Base-by-base conservation (phyloP, 75 land plant species). In the Cunninghamia lanceolata region DNA sequence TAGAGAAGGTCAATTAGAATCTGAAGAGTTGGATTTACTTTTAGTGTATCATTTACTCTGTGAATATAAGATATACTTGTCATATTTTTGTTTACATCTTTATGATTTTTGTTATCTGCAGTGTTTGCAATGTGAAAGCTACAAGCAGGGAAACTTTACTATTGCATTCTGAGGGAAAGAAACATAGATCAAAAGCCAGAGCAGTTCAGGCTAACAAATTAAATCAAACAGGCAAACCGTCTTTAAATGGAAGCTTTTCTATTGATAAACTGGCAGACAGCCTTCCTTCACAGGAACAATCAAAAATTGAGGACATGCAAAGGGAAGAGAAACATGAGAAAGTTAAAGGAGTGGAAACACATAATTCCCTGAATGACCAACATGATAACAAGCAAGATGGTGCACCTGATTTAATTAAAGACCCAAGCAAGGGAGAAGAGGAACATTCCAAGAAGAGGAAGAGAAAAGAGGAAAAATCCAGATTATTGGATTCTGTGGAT, bases 101-200 rank as follows among this genome's bases (percentile, higher is more conserved):
- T 28, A 59, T 1, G 85, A 53, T 74, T 25, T 19, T 59, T 2
- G 39, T 53, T 84, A 3, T 87, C 38, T 88, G 47, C 88, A 97
- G 97, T 71, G 88, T 97, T 13, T 97, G 99, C 89, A 94, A 97
- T 78, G 94, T 94, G 32, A 89, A 88, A 30, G 92, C 95, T 52
- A 95, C 98, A 82, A 95, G 99, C 87, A 87, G 87, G 87, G 96
- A 97, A 78, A 89, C 96, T 19, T 85, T 97, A 87, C 88, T 94
- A 42, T 87, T 91, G 45, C 99, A 97, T 90, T 92, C 97, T 43
- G 95, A 93, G 52, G 97, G 99, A 42, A 97, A 95, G 90, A 94
- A 95, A 84, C 99, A 97, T 86, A 85, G 89, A 53, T 91, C 92
- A 80, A 97, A 94, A 86, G 95, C 95, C 35, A 91, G 93, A 84